A percentile compares a stretch with the other conserved stretches of the same genome.
phyloP scores from a whole-genome alignment of 257 asterid genomes.

The Forsythia viridissima region DNA sequence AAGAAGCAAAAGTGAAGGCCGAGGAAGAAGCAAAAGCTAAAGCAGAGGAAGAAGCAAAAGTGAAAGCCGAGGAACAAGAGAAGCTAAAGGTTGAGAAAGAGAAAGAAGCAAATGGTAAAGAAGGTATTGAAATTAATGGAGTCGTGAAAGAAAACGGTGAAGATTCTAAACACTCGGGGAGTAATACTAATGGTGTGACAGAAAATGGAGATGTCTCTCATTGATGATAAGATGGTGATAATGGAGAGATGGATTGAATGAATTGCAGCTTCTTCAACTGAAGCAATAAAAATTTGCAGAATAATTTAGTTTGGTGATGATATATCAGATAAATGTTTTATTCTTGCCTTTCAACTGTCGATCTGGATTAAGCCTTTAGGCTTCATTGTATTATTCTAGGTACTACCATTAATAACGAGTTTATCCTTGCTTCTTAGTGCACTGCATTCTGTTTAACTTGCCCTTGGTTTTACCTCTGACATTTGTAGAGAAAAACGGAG shows the following conservation, averaged over 20 bases:
- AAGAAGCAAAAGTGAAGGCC: conserved; percentile 5
- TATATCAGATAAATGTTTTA: too few relatives aligned
- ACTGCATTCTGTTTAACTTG: too few relatives aligned
- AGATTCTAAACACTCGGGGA: background rate
- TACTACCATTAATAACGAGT: too few relatives aligned
- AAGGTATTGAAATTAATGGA: background rate
- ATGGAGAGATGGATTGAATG: background rate
- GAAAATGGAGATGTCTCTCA: background rate
- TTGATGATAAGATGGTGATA: background rate
- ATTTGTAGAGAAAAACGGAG: too few relatives aligned
- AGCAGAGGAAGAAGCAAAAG: too few relatives aligned
- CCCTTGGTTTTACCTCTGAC: too few relatives aligned
- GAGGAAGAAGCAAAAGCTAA: background rate
- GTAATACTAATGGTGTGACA: too few relatives aligned
- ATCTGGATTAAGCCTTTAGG: too few relatives aligned
- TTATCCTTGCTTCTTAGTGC: too few relatives aligned
- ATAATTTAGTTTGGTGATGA: background rate
- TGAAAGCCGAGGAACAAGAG: background rate
- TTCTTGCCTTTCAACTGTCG: too few relatives aligned
- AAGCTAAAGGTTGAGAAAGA: conserved; percentile 1
- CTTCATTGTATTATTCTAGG: too few relatives aligned
- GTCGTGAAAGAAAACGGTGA: background rate
- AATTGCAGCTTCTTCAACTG: background rate
- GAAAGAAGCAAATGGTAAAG: background rate
- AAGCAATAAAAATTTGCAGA: too few relatives aligned